Evolutionary conservation across 2,329 filamentous ascomycete genomes (phyloP).

Genomic region (Graphilbum fragrans): DNA sequence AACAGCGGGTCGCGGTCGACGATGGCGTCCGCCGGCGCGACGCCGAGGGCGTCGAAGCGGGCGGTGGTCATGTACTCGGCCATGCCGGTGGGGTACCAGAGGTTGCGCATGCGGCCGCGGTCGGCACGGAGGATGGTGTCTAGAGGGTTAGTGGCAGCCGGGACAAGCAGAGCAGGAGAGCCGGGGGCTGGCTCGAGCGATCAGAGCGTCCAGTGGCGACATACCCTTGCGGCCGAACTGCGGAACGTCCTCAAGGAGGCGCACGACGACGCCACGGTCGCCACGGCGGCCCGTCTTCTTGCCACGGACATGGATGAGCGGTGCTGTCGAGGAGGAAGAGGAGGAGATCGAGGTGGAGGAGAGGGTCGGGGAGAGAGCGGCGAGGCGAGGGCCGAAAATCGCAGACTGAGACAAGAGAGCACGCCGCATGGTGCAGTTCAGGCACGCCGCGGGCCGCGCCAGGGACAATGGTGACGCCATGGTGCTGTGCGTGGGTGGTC

Average conservation of each 20-base stretch:
- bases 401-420: background rate
- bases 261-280: constrained; percentile 29
- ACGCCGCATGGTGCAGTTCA: constrained; percentile 4
- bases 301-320: constrained; percentile 14
- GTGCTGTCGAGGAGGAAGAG: too few species aligned
- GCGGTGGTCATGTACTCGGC: constrained; percentile 23
- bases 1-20: constrained; percentile 19
- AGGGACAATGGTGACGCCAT: background rate
- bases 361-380: too few species aligned
- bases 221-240: constrained; percentile 26
- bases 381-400: too few species aligned
- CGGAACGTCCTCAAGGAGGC: constrained; percentile 26
- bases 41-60: constrained; percentile 18
- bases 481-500: background rate
- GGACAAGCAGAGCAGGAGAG: background rate
- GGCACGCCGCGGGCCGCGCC: constrained; percentile 7
- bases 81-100: constrained; percentile 19
- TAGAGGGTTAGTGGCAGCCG: constrained; percentile 7
- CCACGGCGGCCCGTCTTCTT: constrained; percentile 22
- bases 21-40: constrained; percentile 14
- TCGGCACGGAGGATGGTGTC: constrained; percentile 20
- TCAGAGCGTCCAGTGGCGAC: background rate
- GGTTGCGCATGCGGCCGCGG: constrained; percentile 24
- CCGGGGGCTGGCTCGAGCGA: background rate
- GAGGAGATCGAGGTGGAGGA: too few species aligned